phyloP scores from a whole-genome alignment of 2,329 filamentous ascomycete genomes.

The Hypoxylon sp. region DNA sequence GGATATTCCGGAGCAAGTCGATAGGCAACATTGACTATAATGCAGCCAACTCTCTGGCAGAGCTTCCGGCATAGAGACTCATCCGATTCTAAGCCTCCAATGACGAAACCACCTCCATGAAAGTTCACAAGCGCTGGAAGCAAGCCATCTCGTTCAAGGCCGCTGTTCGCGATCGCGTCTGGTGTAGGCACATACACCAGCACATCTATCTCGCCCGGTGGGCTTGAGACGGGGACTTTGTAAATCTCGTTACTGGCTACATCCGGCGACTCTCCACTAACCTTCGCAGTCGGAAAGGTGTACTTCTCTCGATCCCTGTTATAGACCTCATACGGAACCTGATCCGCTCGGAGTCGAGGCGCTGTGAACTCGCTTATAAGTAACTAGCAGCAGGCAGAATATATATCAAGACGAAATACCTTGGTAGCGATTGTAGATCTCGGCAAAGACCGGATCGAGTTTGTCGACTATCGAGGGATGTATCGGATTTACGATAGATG shows the following conservation, averaged over 20 bases:
- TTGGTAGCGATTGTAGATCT: constrained; percentile 61
- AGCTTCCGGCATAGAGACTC: constrained; percentile 64
- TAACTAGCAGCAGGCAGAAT: constrained; percentile 59
- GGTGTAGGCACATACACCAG: constrained; percentile 62
- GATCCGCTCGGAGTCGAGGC: constrained; percentile 48
- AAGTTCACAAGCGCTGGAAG: constrained; percentile 66
- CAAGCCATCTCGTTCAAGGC: constrained; percentile 49
- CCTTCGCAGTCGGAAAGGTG: constrained; percentile 47
- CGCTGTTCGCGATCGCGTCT: constrained; percentile 47
- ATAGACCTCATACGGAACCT: constrained; percentile 52
- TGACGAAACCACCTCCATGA: constrained; percentile 66
- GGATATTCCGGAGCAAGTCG: constrained; percentile 65
- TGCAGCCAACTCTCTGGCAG: constrained; percentile 60
- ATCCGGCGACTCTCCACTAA: constrained; percentile 38
- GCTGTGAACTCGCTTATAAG: constrained; percentile 56
- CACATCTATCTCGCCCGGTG: constrained; percentile 53
- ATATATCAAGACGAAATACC: constrained; percentile 57
- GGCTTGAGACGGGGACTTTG: constrained; percentile 46
- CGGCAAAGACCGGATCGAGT: constrained; percentile 63
- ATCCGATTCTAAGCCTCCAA: constrained; percentile 66
- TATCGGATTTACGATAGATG: constrained; percentile 60
- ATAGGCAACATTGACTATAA: constrained; percentile 67
- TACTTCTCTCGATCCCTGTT: constrained; percentile 47
- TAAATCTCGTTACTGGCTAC: constrained; percentile 49
- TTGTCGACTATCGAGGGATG: constrained; percentile 63